Evolutionary conservation across 768 basidiomycete genomes (phyloP), one percentile per base, ranked within the genome.

Genomic region (Mycena sanguinolenta): DNA sequence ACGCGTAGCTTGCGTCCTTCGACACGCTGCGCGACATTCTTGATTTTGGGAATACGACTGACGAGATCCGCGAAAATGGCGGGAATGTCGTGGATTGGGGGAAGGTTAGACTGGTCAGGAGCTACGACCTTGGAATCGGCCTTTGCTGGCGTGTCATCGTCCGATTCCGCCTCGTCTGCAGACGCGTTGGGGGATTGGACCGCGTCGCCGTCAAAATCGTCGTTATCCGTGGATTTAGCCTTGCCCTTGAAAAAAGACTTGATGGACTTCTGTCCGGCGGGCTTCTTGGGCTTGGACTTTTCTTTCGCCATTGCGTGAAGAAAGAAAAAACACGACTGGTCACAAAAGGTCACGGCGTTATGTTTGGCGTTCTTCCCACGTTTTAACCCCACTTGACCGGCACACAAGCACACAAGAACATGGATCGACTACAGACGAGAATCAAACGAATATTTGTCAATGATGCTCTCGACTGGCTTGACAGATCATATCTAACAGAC

Each of bases 1-100:
- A 98, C 89, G 79, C 96, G 93, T 78, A 98, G 84, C 75, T 93
- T 95, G 67, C 96, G 89, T 2, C 96, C 95, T 67, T 86, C 80
- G 57, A 95, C 81, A 53, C 85, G 91, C 73, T 91, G 84, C 21
- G 88, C 91, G 49, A 95, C 90, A 2, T 83, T 82, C 75, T 89
- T 88, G 71, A 95, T 89, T 63, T 89, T 83, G 16, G 92, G 88
- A 46, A 91, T 87, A 73, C 84, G 89, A 57, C 85, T 81, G 70
- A 95, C 86, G 50, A 96, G 85, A 80, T 96, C 92, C 65, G 86
- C 83, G 79, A 96, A 96, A 74, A 96, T 95, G 63, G 87, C 85
- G 28, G 90, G 87, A 59, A 87, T 86, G 69, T 91, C 85, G 75
- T 89, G 84, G 58, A 97, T 91, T 23, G 95, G 95, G 19, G 95